Evolutionary conservation across 1,284 basidiomycete species (phyloP).

Genomic region (Apiotrichum domesticum): DNA sequence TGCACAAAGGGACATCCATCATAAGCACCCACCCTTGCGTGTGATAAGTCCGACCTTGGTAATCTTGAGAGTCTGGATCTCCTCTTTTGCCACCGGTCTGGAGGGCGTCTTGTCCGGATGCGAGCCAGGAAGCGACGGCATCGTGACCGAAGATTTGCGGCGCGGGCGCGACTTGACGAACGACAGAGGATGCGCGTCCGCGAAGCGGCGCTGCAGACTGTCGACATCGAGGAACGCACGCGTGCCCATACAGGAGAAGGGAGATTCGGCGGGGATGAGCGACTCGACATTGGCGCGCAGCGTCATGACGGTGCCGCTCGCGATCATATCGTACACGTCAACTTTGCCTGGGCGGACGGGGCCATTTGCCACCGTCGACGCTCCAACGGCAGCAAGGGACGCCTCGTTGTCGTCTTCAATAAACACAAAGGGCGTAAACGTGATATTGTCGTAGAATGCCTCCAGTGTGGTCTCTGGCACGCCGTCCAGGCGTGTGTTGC

Average conservation of each 20-base stretch:
- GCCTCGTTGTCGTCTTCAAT: conserved; percentile 48
- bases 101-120: not conserved
- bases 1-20: not conserved
- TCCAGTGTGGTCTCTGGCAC: conserved; percentile 79
- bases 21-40: conserved; percentile 56
- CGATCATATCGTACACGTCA: conserved; percentile 88
- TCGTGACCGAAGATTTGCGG: conserved; percentile 17
- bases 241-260: conserved; percentile 71
- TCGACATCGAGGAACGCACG: conserved; percentile 63
- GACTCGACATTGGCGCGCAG: conserved; percentile 68
- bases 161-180: conserved; percentile 24
- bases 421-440: conserved; percentile 91
- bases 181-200: conserved; percentile 64
- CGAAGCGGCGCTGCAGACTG: conserved; percentile 63
- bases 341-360: conserved; percentile 54
- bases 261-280: conserved; percentile 61
- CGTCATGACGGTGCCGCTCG: conserved; percentile 63
- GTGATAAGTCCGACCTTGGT: conserved; percentile 75
- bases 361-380: not conserved
- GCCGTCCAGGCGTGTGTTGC: conserved; percentile 83
- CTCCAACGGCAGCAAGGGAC: conserved; percentile 9
- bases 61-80: conserved; percentile 57
- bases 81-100: conserved; percentile 12
- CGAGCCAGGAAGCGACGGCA: not conserved
- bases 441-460: conserved; percentile 93